Evolutionary conservation across 208 protist species (phyloP), one percentile per base, ranked within the genome.

Genomic region (Leishmania major): DNA sequence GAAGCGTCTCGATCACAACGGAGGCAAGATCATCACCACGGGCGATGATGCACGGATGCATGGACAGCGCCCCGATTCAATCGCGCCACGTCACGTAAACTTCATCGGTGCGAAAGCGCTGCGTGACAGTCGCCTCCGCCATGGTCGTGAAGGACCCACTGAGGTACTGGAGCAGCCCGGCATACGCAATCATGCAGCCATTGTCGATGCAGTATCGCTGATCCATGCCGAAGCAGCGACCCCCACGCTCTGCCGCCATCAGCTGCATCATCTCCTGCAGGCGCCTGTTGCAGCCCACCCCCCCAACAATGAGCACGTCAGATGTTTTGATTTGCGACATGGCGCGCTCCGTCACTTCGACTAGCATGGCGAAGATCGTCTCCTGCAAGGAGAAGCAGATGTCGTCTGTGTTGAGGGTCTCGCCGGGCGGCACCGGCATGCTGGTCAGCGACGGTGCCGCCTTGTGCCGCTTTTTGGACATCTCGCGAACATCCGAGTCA

Each of bases 161-260:
- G 72, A 87, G 43, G 75, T 93, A 98, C 85, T 99, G 89, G 40
- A 99, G 85, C 43, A 99, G 77, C 4, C 99, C 99, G 5, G 99
- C 97, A 80, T 99, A 99, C 5, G 99, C 99, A 84, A 99, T 99
- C 99, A 99, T 99, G 70, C 99, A 99, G 3, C 99, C 99, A 87
- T 99, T 99, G 90, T 99, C 99, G 83, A 99, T 99, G 82, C 99
- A 99, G 91, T 99, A 99, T 10, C 99, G 87, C 43, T 99, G 94
- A 80, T 99, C 98, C 91, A 99, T 99, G 75, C 94, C 96, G 83
- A 95, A 97, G 71, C 96, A 94, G 45, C 82, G 91, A 28, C 97
- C 97, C 19, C 93, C 95, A 55, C 98, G 90, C 85, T 99, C 91
- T 40, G 72, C 78, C 0, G 95, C 95, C 98, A 99, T 99, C 51